Evolutionary conservation across 371 early-diverging fungal species (phyloP), one percentile per base, ranked within the genome.

Genomic region (Choanephora cucurbitarum): DNA sequence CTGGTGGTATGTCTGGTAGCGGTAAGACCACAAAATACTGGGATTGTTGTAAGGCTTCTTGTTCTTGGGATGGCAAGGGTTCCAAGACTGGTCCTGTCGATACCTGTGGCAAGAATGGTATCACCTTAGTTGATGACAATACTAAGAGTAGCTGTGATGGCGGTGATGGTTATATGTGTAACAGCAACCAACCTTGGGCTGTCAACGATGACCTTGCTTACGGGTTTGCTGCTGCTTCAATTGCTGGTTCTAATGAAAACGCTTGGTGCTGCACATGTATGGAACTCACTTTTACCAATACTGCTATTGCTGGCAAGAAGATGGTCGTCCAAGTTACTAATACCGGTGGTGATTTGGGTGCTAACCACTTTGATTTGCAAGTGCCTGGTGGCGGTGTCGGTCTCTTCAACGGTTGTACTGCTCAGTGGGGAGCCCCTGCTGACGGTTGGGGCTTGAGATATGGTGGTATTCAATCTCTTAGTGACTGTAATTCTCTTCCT

Each of bases 21-120:
- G 77, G 73, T 39, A 55, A 51, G 6, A 76, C 73, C 0, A 78
- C 78, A 5, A 69, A 69, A 24, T 78, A 78, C 49, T 78, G 78
- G 74, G 79, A 78, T 56, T 78, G 79, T 46, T 78, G 79, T 72
- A 78, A 78, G 37, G 44, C 79, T n/a, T 74, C 75, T 19, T 75
- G 79, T 37, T 59, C 67, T 33, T 76, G 77, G 77, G 51, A 56
- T 3, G 71, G 62, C 9, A 78, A 77, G 47, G 69, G 69, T 9
- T 24, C 49, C 37, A 72, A 71, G 9, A 39, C 59, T 13, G 48
- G 52, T 17, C 72, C 73, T 14, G 75, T 74, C 1, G 57, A 55
- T n/a, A 48, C 63, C 5, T 78, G 79, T 61, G 58, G 49, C 15
- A 57, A 49, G 7, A 58, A 71, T 28, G 79, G 79, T 49, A 58